Percentiles rank a stretch among this genome's conserved stretches.
These are phyloP conservation scores for Chlamydomonas reinhardtii DNA, from an alignment of 163 green algal species.

Conservation along the genomic window DNA sequence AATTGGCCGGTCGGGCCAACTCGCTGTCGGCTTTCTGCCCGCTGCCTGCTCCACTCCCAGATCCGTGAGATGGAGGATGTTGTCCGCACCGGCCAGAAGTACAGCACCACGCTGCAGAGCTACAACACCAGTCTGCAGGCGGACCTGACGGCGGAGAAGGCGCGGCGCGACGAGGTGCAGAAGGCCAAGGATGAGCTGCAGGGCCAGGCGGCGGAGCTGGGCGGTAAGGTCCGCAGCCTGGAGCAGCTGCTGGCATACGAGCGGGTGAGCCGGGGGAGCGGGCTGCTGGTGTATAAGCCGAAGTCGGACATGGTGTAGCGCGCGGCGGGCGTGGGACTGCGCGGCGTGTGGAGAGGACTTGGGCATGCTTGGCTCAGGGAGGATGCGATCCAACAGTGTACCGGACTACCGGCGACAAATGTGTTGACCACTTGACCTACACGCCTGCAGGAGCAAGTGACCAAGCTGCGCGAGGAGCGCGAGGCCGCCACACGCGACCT, in stretches of 20 bases:
- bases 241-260: conserved; percentile 71
- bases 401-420: no score
- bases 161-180: conserved; percentile 59
- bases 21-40: no score
- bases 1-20: no score
- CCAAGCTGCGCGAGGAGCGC: conserved; percentile 71
- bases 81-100: conserved; percentile 59
- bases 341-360: neutral
- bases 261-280: conserved; percentile 55
- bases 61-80: conserved; percentile 69
- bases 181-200: conserved; percentile 56
- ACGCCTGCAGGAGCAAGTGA: conserved; percentile 51
- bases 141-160: conserved; percentile 57
- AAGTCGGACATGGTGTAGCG: no score
- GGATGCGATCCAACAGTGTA: no score
- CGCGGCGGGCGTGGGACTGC: neutral
- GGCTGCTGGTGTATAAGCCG: no score
- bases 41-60: conserved; percentile 2
- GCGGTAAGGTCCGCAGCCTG: conserved; percentile 68
- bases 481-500: conserved; percentile 61
- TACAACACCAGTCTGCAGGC: conserved; percentile 69
- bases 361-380: no score
- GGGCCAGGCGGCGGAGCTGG: conserved; percentile 72
- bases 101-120: conserved; percentile 63
- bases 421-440: no score